Evolutionary conservation across 176 grass and related monocot genomes (phyloP).

Genomic region (bread wheat (Triticum aestivum)): DNA sequence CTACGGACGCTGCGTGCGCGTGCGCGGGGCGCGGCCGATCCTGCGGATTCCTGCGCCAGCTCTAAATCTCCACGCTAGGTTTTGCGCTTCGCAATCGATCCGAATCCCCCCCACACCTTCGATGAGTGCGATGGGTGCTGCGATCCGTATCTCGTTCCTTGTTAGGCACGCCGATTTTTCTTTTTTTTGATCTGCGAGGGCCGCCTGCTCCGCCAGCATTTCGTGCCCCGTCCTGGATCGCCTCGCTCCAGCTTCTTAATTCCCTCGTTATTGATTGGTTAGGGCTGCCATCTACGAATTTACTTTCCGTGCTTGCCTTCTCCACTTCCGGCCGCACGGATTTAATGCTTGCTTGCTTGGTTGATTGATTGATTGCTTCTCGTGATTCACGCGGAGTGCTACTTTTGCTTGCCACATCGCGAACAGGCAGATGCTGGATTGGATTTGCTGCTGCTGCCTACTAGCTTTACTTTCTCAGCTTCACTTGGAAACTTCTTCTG

Average conservation of each 20-base stretch:
- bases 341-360: background rate
- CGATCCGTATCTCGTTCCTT: slow-evolving; percentile 5
- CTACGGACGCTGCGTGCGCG: background rate
- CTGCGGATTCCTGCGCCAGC: background rate
- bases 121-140: background rate
- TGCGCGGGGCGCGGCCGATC: background rate
- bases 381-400: background rate
- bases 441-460: background rate
- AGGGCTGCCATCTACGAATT: background rate
- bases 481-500: background rate
- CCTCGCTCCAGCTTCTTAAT: background rate
- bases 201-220: background rate
- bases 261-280: background rate
- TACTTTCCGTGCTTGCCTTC: slow-evolving; percentile 12
- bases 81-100: background rate
- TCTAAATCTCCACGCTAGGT: background rate
- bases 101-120: background rate
- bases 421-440: background rate
- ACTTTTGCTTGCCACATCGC: background rate
- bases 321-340: background rate
- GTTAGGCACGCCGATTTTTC: background rate
- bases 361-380: background rate
- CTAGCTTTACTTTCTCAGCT: background rate
- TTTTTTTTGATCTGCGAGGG: background rate
- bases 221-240: background rate